phyloP scores from a whole-genome alignment of 805 yeast species.

The Kodamaea restingae region DNA sequence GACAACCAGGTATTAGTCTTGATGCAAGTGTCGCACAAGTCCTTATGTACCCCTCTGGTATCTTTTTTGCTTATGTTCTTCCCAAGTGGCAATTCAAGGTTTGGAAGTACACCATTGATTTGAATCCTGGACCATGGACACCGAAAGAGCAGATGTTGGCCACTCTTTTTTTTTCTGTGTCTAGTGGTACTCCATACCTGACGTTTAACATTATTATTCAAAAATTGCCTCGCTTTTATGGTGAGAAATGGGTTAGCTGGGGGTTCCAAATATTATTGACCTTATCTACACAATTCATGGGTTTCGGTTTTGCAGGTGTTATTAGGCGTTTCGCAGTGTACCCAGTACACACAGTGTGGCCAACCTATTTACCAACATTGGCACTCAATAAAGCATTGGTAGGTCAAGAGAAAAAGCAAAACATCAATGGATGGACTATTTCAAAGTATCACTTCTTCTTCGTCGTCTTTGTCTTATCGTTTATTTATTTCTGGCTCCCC shows the following conservation, averaged over 20 bases:
- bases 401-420: constrained; percentile 23
- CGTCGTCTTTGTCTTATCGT: constrained; percentile 15
- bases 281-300: constrained; percentile 25
- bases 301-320: constrained; percentile 29
- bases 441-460: constrained; percentile 21
- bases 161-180: constrained; percentile 40
- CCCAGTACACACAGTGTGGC: constrained; percentile 53
- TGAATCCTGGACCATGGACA: constrained; percentile 65
- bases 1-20: constrained; percentile 48
- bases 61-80: constrained; percentile 24
- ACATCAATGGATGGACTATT: constrained; percentile 30
- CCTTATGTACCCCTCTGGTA: constrained; percentile 45
- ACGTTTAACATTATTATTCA: constrained; percentile 9
- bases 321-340: constrained; percentile 40
- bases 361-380: constrained; percentile 27
- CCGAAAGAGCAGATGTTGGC: constrained; percentile 64
- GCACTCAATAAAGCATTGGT: constrained; percentile 27
- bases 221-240: constrained; percentile 18
- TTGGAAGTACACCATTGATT: constrained; percentile 33
- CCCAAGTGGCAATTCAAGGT: constrained; percentile 31
- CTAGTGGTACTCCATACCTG: constrained; percentile 22
- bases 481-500: constrained; percentile 29
- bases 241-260: constrained; percentile 25
- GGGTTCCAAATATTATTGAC: constrained; percentile 25
- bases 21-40: constrained; percentile 43